phyloP scores from a whole-genome alignment of 164 flowering plant species.

The Chloranthus sessilifolius region DNA sequence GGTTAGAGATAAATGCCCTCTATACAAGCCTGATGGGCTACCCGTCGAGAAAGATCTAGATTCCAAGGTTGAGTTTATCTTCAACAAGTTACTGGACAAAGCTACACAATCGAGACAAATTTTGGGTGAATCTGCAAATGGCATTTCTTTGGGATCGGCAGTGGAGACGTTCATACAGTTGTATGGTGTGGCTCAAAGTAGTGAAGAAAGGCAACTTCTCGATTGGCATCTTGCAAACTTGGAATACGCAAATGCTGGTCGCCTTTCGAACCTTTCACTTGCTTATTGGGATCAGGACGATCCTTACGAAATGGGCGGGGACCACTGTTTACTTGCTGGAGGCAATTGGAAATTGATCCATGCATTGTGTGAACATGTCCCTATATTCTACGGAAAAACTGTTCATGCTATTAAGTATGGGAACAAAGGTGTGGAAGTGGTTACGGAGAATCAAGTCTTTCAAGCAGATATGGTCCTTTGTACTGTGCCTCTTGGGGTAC shows the following conservation, averaged over 20 bases:
- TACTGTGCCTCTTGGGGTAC: conserved; percentile 93
- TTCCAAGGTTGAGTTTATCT: conserved; percentile 56
- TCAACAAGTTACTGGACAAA: conserved; percentile 79
- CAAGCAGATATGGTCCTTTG: conserved; percentile 83
- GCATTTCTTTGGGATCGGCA: conserved; percentile 70
- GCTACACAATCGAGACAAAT: conserved; percentile 57
- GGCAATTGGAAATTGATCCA: conserved; percentile 76
- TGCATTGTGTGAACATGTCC: conserved; percentile 69
- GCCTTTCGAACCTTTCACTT: conserved; percentile 79
- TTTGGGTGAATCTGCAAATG: conserved; percentile 57
- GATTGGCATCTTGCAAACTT: conserved; percentile 98
- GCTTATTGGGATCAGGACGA: conserved; percentile 98
- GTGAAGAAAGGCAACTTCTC: conserved; percentile 68
- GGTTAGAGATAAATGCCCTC: conserved; percentile 87
- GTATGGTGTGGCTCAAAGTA: conserved; percentile 55
- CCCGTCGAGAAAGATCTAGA: conserved; percentile 57
- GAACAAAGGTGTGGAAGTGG: conserved; percentile 67
- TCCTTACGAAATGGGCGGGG: conserved; percentile 99
- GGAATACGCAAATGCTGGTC: conserved; percentile 96
- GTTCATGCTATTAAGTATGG: conserved; percentile 67
- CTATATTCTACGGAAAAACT: conserved; percentile 66
- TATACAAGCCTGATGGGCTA: conserved; percentile 75
- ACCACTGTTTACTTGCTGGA: conserved; percentile 94
- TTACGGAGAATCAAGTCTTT: conserved; percentile 66
- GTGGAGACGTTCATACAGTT: conserved; percentile 65